Evolutionary conservation across 129 eudicot genomes (phyloP), one percentile per base, ranked within the genome.

Genomic region (Gnaphalium uliginosum): DNA sequence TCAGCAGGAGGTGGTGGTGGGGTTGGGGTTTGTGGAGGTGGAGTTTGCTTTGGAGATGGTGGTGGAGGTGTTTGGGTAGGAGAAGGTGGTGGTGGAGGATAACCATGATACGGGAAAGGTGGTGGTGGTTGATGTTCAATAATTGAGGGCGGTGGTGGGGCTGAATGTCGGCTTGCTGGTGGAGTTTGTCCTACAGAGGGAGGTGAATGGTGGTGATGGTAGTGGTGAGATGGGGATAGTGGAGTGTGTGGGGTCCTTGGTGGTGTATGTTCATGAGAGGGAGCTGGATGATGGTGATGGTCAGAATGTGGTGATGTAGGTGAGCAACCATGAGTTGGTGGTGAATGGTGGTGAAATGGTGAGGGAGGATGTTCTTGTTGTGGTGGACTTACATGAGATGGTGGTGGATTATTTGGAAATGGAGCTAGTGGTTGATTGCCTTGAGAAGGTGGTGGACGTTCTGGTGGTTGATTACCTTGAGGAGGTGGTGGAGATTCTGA

Each of bases 231-330:
- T 17, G 50, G 2, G 11, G 50, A 30, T 19, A n/a, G 53, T 32
- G 48, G 53, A n/a, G 18, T 2, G 41, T 18, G 46, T 66, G 71
- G 50, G 50, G 27, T 66, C 35, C 48, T n/a, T 58, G 78, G 78
- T 60, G 68, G 71, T 46, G 33, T 62, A 35, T n/a, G 54, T 2
- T 11, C 57, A 8, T 67, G 72, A 67, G 29, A 2, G 17, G 71
- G 51, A 9, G 71, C 29, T 66, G 71, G 53, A 37, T 35, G 53
- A 39, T 19, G 51, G 53, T 66, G 51, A 13, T 66, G 71, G 23
- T 15, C 24, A 30, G 13, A 6, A 2, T n/a, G 13, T 29, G 69
- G 48, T 32, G 70, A 5, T 17, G 70, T 18, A 4, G 70, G 27
- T 66, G 70, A 32, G 48, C 48, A 19, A 30, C 5, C 69, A 32